A percentile compares a stretch with the other conserved stretches of the same genome.
Conservation (phyloP, 2,329 filamentous ascomycete species). For the Dactylellina cionopaga region DNA sequence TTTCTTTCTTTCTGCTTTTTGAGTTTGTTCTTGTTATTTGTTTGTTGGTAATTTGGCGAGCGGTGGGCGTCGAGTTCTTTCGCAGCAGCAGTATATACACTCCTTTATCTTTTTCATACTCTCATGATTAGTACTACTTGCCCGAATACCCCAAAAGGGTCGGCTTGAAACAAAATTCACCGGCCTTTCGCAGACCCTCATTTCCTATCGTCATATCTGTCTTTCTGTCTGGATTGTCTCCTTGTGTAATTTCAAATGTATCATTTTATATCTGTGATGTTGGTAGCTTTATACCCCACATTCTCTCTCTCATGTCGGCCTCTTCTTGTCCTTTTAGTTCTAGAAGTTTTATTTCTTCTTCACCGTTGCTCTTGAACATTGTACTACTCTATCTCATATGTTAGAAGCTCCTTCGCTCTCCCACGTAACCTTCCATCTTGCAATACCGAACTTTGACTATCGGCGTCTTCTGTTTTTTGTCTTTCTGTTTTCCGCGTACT, state of each 20-base stretch:
- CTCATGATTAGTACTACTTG: conserved; percentile 48
- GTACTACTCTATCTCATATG: conserved; percentile 1
- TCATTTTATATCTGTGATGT: conserved; percentile 1
- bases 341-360: conserved; percentile 32
- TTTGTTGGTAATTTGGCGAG: conserved; percentile 44
- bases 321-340: conserved; percentile 25
- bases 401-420: not conserved
- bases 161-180: conserved; percentile 38
- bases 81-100: conserved; percentile 54
- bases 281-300: conserved; percentile 23
- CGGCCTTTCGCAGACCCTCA: conserved; percentile 43
- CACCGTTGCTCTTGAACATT: not conserved
- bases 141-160: conserved; percentile 47
- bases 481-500: not conserved
- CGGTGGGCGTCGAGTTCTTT: conserved; percentile 55
- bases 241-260: conserved; percentile 3
- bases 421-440: not conserved
- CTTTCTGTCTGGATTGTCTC: conserved; percentile 8
- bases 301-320: conserved; percentile 35
- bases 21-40: conserved; percentile 2
- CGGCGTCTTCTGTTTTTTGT: not conserved
- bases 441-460: not conserved
- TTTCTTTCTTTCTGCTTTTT: conserved; percentile 22
- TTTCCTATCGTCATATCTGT: conserved; percentile 34
- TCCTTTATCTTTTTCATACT: conserved; percentile 39